Evolutionary conservation across 1,284 basidiomycete species (phyloP).

Genomic region (Binderoboletus segoi): DNA sequence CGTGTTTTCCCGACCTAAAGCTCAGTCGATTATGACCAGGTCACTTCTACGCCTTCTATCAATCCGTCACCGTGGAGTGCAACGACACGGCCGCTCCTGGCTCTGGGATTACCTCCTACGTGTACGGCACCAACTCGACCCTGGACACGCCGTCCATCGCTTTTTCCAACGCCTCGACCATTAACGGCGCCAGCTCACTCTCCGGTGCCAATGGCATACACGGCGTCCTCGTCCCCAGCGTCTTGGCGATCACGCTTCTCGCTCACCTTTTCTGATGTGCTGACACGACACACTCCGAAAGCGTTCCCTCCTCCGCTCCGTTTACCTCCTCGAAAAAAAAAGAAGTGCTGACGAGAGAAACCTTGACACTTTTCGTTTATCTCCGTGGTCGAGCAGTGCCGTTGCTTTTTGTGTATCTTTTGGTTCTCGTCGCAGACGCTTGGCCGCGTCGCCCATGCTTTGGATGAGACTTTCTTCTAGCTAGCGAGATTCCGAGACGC

Average conservation of each 20-base stretch:
- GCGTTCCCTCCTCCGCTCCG: not conserved
- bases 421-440: not conserved
- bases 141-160: constrained; percentile 51
- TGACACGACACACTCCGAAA: not conserved
- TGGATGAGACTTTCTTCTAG: not conserved
- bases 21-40: constrained; percentile 31
- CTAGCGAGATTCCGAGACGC: not conserved
- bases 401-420: constrained; percentile 3
- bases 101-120: constrained; percentile 58
- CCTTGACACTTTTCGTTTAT: not conserved
- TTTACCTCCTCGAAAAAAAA: not conserved
- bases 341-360: not conserved
- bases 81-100: constrained; percentile 46
- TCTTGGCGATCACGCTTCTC: constrained; percentile 28
- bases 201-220: constrained; percentile 14
- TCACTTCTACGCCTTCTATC: constrained; percentile 62
- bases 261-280: constrained; percentile 27
- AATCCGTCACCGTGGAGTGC: constrained; percentile 64
- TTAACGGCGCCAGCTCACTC: constrained; percentile 40
- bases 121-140: constrained; percentile 59
- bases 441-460: not conserved
- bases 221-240: constrained; percentile 11
- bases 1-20: not conserved
- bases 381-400: not conserved
- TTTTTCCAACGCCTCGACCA: constrained; percentile 57